These are phyloP conservation scores for Erythrophleum ivorense DNA, from an alignment of 331 rosid genomes.

Conservation along the genomic window DNA sequence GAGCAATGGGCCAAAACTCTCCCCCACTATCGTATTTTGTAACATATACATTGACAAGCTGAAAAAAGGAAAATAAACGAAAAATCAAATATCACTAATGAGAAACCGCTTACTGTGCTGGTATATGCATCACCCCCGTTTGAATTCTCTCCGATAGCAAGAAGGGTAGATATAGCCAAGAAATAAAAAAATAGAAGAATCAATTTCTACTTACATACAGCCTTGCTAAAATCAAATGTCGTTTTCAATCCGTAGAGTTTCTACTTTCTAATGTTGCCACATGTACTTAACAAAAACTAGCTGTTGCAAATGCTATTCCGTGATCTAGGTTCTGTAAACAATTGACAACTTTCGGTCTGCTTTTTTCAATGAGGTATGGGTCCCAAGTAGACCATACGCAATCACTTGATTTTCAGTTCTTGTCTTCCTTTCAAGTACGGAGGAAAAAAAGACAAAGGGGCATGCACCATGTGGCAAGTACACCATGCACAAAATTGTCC, in stretches of 20 bases:
- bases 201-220: neutral
- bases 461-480: neutral
- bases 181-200: neutral
- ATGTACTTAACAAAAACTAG: neutral
- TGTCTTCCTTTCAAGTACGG: conserved; percentile 7
- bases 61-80: conserved; percentile 37
- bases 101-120: neutral
- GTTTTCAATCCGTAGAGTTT: neutral
- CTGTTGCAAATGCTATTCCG: neutral
- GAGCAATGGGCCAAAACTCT: conserved; percentile 80
- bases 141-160: neutral
- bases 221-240: neutral
- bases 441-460: neutral
- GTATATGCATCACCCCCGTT: neutral
- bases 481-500: neutral
- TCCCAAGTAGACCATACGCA: neutral
- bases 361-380: conserved; percentile 4
- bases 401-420: neutral
- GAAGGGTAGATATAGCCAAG: neutral
- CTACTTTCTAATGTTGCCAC: conserved; percentile 5
- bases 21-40: conserved; percentile 79
- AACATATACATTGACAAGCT: conserved; percentile 86
- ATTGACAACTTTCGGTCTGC: neutral
- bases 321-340: neutral
- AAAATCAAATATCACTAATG: conserved; percentile 15